Evolutionary conservation across 495 filamentous ascomycete genomes (phyloP).

Genomic region (Saxispiralis lemnorum): DNA sequence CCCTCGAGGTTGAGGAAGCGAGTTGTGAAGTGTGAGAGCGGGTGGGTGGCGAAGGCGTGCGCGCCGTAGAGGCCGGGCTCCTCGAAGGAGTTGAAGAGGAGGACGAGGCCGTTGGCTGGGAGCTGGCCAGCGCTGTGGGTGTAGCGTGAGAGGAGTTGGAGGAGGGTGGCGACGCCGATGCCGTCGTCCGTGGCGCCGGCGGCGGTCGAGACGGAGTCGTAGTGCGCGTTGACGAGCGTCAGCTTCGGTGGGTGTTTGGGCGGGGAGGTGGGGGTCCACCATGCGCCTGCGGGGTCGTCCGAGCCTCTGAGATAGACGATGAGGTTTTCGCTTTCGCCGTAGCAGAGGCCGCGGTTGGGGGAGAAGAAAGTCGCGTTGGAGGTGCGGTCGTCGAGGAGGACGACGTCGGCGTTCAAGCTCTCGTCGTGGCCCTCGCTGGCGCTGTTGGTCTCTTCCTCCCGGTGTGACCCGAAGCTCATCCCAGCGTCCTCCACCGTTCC

Average conservation of each 20-base stretch:
- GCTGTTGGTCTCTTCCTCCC: background rate
- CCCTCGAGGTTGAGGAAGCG: constrained; percentile 91
- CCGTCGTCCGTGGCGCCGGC: constrained; percentile 89
- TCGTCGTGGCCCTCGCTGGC: constrained; percentile 8
- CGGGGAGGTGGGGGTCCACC: constrained; percentile 38
- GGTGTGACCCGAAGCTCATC: too few relatives aligned
- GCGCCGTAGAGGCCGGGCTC: constrained; percentile 88
- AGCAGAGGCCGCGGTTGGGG: constrained; percentile 30
- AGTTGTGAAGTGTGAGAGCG: constrained; percentile 55
- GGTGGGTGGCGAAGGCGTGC: constrained; percentile 66
- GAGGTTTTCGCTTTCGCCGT: constrained; percentile 87
- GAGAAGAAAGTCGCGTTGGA: constrained; percentile 53
- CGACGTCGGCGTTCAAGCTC: constrained; percentile 21
- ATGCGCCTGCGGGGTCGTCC: constrained; percentile 46
- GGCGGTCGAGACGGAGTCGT: constrained; percentile 84
- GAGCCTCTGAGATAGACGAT: constrained; percentile 76
- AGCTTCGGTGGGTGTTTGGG: constrained; percentile 46
- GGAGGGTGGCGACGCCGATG: constrained; percentile 64
- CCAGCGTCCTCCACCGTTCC: constrained; percentile 45
- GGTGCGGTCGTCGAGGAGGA: constrained; percentile 57
- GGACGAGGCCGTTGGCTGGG: constrained; percentile 58
- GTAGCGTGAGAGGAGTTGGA: constrained; percentile 84
- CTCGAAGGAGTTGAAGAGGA: constrained; percentile 87
- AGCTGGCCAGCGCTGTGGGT: constrained; percentile 29
- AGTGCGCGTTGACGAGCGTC: constrained; percentile 87